Conservation (phyloP, 305 asterid species). For the Stenogyne calaminthoides region DNA sequence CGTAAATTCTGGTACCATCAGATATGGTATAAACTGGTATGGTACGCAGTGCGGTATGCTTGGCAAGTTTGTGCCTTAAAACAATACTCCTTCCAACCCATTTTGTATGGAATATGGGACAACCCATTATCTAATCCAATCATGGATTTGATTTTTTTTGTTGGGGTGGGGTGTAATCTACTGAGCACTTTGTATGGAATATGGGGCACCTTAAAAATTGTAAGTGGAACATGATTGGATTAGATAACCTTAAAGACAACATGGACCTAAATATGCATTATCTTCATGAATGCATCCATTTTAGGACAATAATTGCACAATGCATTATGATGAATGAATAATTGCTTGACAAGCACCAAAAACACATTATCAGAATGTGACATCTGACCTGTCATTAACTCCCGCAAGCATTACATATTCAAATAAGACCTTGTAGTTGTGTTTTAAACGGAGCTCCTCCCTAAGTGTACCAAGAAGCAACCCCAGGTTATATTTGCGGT, state of each 20-base stretch:
- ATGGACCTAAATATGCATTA: background rate
- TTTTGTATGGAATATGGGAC: no score
- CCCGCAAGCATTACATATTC: conserved; percentile 99
- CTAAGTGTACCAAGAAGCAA: conserved; percentile 86
- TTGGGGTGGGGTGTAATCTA: background rate
- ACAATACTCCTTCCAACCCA: no score
- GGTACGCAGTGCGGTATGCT: no score
- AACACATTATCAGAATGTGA: conserved; percentile 2
- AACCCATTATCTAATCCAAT: no score
- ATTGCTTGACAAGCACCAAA: conserved; percentile 5
- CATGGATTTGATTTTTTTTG: no score
- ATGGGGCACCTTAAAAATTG: background rate
- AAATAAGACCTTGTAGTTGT: conserved; percentile 81
- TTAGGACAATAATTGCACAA: background rate
- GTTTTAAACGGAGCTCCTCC: conserved; percentile 69
- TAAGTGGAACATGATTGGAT: background rate
- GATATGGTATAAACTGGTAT: no score
- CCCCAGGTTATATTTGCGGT: conserved; percentile 84
- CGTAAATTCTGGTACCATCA: no score
- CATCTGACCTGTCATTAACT: conserved; percentile 81
- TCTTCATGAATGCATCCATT: background rate
- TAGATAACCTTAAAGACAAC: background rate
- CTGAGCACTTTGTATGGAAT: background rate
- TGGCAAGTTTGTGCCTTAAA: no score
- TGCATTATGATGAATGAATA: background rate